Percentiles rank a stretch among this genome's conserved stretches.
Conservation (phyloP, 805 yeast species). For the Metschnikowia chrysomelidarum region DNA sequence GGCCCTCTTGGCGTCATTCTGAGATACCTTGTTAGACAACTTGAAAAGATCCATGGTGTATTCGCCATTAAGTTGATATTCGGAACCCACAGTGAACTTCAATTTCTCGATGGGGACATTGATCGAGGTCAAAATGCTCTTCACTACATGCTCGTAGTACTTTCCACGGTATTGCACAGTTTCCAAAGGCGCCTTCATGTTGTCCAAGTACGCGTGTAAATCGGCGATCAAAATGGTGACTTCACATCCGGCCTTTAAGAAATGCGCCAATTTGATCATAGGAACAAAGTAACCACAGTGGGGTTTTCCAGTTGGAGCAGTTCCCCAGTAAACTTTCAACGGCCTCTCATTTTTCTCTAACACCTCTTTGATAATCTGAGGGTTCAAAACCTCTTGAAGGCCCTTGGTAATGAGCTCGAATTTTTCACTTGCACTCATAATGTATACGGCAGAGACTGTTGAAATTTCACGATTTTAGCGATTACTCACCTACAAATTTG, state of each 20-base stretch:
- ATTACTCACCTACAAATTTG: no score
- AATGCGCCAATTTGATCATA: constrained; percentile 94
- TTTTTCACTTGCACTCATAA: constrained; percentile 57
- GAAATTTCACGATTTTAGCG: no score
- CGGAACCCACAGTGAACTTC: constrained; percentile 80
- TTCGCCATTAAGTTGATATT: constrained; percentile 76
- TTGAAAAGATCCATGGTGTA: constrained; percentile 90
- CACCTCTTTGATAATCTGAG: constrained; percentile 80
- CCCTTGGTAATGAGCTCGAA: constrained; percentile 76
- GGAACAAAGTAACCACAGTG: constrained; percentile 99
- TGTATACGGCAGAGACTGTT: no score
- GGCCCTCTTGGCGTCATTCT: constrained; percentile 96
- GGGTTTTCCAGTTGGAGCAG: constrained; percentile 98
- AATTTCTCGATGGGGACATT: constrained; percentile 91
- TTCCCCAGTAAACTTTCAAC: constrained; percentile 94
- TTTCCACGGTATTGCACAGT: constrained; percentile 85
- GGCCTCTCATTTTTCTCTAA: constrained; percentile 81
- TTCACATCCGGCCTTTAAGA: constrained; percentile 93
- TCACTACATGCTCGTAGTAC: constrained; percentile 82
- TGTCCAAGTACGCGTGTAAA: constrained; percentile 93
- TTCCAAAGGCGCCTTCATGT: constrained; percentile 97
- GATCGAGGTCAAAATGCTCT: constrained; percentile 79
- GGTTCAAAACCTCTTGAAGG: constrained; percentile 89
- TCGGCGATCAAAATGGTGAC: constrained; percentile 91
- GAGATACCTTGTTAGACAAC: constrained; percentile 80